Evolutionary conservation across 768 basidiomycete genomes (phyloP).

Genomic region (Amanita brunnescens): DNA sequence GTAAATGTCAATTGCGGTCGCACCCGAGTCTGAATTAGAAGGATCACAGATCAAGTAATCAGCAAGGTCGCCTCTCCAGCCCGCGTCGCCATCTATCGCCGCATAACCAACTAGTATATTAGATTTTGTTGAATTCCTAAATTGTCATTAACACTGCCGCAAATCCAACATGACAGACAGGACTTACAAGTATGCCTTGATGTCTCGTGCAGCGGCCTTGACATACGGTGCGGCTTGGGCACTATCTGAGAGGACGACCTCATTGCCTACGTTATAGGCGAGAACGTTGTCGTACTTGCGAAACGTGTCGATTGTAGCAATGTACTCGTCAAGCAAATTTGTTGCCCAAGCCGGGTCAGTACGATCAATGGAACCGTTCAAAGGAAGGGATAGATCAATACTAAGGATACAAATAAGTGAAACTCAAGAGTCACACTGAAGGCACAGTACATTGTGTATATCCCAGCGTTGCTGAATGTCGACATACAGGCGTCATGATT

Average conservation of each 20-base stretch:
- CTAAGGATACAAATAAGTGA: slow-evolving; percentile 30
- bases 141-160: slow-evolving; percentile 7
- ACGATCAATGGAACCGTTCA: slow-evolving; percentile 82
- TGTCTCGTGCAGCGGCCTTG: slow-evolving; percentile 87
- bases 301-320: slow-evolving; percentile 70
- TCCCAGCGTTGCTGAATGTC: slow-evolving; percentile 65
- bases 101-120: slow-evolving; percentile 75
- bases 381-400: slow-evolving; percentile 77
- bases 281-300: slow-evolving; percentile 83
- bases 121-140: slow-evolving; percentile 55
- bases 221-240: slow-evolving; percentile 70
- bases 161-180: neutral
- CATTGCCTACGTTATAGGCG: slow-evolving; percentile 88
- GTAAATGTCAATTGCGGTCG: slow-evolving; percentile 71
- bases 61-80: slow-evolving; percentile 60
- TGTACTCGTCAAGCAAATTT: slow-evolving; percentile 71
- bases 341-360: slow-evolving; percentile 68
- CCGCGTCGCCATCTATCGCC: slow-evolving; percentile 63
- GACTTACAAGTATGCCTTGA: slow-evolving; percentile 71
- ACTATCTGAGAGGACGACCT: slow-evolving; percentile 46
- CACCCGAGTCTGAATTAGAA: slow-evolving; percentile 39
- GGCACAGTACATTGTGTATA: slow-evolving; percentile 74
- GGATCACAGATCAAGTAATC: slow-evolving; percentile 75
- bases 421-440: slow-evolving; percentile 1
- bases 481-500: slow-evolving; percentile 89